A percentile compares a stretch with the other conserved stretches of the same genome.
Conservation (phyloP, 495 filamentous ascomycete genomes). For the Xylaria cubensis region DNA sequence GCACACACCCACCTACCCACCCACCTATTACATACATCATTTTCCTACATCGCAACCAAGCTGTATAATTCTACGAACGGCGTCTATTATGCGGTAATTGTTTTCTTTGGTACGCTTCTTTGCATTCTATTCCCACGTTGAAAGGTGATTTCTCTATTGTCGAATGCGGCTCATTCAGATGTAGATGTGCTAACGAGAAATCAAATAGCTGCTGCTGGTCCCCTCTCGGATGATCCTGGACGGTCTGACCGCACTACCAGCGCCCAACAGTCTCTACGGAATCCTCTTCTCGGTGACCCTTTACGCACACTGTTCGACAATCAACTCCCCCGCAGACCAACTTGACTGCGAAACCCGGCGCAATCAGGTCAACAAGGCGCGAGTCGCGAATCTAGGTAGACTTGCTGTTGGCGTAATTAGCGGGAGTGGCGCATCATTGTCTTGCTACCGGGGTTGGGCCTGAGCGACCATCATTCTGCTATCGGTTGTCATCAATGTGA, state of each 20-base stretch:
- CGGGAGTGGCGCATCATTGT: neutral
- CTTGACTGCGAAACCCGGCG: neutral
- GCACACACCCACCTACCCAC: slow-evolving; percentile 1
- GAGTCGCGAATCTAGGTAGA: neutral
- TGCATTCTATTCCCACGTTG: neutral
- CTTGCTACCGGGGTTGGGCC: neutral
- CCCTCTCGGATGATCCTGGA: slow-evolving; percentile 7
- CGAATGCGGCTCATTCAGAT: neutral
- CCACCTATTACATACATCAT: slow-evolving; percentile 8
- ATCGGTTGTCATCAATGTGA: slow-evolving; percentile 11
- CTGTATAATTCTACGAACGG: slow-evolving; percentile 2
- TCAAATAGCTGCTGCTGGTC: slow-evolving; percentile 6
- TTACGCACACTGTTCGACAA: neutral
- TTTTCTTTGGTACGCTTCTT: neutral
- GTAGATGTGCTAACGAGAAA: neutral
- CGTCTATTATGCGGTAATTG: neutral
- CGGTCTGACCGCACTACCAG: neutral
- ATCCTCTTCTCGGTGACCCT: slow-evolving; percentile 2
- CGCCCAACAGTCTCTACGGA: neutral
- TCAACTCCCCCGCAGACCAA: neutral
- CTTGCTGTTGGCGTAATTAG: neutral
- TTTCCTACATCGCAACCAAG: slow-evolving; percentile 5
- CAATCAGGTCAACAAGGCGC: neutral
- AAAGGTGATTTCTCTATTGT: neutral
- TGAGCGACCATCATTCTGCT: slow-evolving; percentile 4